Conservation (phyloP, 768 basidiomycete species). For the Auricularia auricula-judae region DNA sequence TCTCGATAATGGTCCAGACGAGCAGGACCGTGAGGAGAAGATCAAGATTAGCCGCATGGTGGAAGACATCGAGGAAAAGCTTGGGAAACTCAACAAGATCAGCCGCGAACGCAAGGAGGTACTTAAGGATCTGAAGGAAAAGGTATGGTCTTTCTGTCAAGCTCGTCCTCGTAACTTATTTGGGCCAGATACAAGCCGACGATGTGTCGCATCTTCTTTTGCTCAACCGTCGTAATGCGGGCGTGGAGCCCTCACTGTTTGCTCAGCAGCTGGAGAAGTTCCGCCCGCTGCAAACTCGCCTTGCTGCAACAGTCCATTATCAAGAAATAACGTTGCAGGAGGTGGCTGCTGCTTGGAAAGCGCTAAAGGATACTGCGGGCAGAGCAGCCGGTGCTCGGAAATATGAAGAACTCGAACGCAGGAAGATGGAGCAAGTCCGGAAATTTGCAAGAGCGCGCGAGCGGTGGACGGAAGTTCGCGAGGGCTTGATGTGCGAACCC, state of each 20-base stretch:
- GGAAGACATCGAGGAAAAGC: conserved; percentile 63
- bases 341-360: conserved; percentile 60
- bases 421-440: conserved; percentile 61
- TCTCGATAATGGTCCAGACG: conserved; percentile 54
- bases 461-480: conserved; percentile 75
- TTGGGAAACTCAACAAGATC: conserved; percentile 73
- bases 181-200: conserved; percentile 74
- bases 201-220: conserved; percentile 93
- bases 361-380: conserved; percentile 59
- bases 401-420: conserved; percentile 74
- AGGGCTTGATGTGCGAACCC: conserved; percentile 63
- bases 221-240: conserved; percentile 75
- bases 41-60: conserved; percentile 57
- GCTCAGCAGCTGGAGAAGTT: conserved; percentile 95
- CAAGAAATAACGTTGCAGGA: conserved; percentile 69
- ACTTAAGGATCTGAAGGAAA: conserved; percentile 90
- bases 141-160: conserved; percentile 35
- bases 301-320: conserved; percentile 66
- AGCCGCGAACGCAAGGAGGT: conserved; percentile 76
- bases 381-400: conserved; percentile 67
- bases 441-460: conserved; percentile 70
- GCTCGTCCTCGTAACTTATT: not conserved
- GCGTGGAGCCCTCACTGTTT: conserved; percentile 80
- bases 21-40: conserved; percentile 52
- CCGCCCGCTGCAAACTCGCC: conserved; percentile 75